phyloP scores from a whole-genome alignment of 1,284 basidiomycete genomes.

The Moesziomyces parantarcticus region DNA sequence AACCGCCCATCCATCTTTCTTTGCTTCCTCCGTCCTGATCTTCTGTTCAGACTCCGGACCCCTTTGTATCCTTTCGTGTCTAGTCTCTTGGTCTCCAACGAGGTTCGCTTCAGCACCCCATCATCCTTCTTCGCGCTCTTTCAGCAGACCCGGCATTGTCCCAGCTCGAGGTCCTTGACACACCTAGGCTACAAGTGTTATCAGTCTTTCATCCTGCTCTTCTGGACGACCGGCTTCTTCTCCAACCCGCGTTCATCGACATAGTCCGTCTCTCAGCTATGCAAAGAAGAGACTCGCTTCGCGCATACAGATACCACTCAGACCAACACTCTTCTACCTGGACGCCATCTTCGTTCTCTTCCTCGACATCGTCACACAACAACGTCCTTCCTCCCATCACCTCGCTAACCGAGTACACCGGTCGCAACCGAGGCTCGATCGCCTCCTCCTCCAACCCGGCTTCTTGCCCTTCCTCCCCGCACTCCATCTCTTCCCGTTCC shows the following conservation, averaged over 20 bases:
- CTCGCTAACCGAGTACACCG: conserved; percentile 4
- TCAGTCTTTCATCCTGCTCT: background rate
- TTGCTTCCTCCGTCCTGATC: too few species aligned
- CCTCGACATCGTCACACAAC: background rate
- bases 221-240: background rate
- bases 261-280: conserved; percentile 19
- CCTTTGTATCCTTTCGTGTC: too few species aligned
- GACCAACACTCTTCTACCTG: conserved; percentile 16
- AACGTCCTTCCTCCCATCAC: conserved; percentile 28
- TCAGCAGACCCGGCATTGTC: too few species aligned
- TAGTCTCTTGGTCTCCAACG: too few species aligned
- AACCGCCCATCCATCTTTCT: too few species aligned
- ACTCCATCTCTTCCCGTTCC: conserved; percentile 11
- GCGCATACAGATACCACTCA: conserved; percentile 14
- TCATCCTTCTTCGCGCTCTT: too few species aligned
- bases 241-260: conserved; percentile 2
- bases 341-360: conserved; percentile 6
- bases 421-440: conserved; percentile 8
- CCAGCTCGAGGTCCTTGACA: too few species aligned
- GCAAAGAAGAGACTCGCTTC: conserved; percentile 11
- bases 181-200: background rate
- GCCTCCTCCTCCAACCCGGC: conserved; percentile 15
- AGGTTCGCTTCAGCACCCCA: too few species aligned
- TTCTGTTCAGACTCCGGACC: too few species aligned
- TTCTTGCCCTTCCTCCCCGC: conserved; percentile 19